These are phyloP conservation scores for Fusarium algeriense DNA, from an alignment of 2,329 filamentous ascomycete species.

Conservation along the genomic window DNA sequence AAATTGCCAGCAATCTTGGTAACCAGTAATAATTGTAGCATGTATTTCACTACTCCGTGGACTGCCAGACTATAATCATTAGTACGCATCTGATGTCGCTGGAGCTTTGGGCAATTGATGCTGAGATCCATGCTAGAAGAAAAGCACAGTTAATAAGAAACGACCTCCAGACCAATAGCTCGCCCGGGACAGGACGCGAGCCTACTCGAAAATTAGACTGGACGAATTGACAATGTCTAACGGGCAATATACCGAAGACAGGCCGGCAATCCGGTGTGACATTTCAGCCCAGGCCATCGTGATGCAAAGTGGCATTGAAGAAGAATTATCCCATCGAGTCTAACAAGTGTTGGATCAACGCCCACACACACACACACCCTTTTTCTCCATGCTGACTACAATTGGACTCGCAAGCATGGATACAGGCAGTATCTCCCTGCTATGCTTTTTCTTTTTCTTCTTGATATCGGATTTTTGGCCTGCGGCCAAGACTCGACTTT, in stretches of 20 bases:
- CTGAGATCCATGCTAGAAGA: slow-evolving; percentile 31
- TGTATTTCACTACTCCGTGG: neutral
- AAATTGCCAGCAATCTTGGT: slow-evolving; percentile 32
- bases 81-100: slow-evolving; percentile 40
- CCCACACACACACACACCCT: neutral
- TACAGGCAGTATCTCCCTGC: neutral
- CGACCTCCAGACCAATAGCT: slow-evolving; percentile 3
- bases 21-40: slow-evolving; percentile 5
- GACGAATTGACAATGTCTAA: neutral
- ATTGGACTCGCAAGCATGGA: neutral
- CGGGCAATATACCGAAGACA: slow-evolving; percentile 6
- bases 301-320: neutral
- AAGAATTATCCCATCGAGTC: neutral
- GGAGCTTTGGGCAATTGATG: slow-evolving; percentile 6
- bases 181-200: neutral
- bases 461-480: slow-evolving; percentile 14
- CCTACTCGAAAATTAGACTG: neutral
- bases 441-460: neutral
- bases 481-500: slow-evolving; percentile 20
- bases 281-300: slow-evolving; percentile 1
- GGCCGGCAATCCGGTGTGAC: slow-evolving; percentile 1
- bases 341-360: neutral
- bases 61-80: slow-evolving; percentile 8
- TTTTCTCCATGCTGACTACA: neutral
- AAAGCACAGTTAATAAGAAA: slow-evolving; percentile 7